Evolutionary conservation across 805 yeast genomes (phyloP), one percentile per base, ranked within the genome.

Genomic region (Grigorovia humatica): DNA sequence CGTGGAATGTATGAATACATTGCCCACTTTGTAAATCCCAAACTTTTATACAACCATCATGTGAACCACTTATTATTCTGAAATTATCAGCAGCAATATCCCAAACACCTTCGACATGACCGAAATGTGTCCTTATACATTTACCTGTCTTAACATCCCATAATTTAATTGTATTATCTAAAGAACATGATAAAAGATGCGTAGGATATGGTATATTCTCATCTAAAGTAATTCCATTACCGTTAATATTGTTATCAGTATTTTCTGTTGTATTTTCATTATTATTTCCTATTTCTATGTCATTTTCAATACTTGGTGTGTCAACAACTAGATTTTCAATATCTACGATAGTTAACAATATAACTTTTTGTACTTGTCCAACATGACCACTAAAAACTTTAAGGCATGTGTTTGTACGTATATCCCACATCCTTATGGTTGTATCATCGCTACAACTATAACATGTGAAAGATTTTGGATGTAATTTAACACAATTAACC

Each of bases 21-120:
- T 84, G 83, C 19, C 99, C 98, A 58, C 83, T 82, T 68, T 93
- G 97, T 55, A 93, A 73, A 65, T 93, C 99, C 99, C 99, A 93
- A 7, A 93, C 86, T 66, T 93, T 93, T 55, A 90, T 86, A 46
- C 82, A 74, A 55, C 88, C 78, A 71, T 93, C 99, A 64, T 93
- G 97, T 1, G 96, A 90, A 1, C 98, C 98, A 60, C 93, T 83
- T 11, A 91, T 86, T 46, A 93, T 86, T 58, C 99, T 78, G 74
- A 93, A 93, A 43, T 90, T 89, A 71, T 93, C 98, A 0, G 97
- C 96, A 17, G 93, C 88, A 51, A 93, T 85, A 44, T 91, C 88
- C 97, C 98, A 91, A 18, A 93, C 96, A 20, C 99, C 99, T 69
- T 93, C 98, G 51, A 91, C 88, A 65, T 93, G 99, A 2, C 99